Evolutionary conservation across 2,329 filamentous ascomycete genomes (phyloP), one percentile per base, ranked within the genome.

Genomic region (Aspergillus chevalieri): DNA sequence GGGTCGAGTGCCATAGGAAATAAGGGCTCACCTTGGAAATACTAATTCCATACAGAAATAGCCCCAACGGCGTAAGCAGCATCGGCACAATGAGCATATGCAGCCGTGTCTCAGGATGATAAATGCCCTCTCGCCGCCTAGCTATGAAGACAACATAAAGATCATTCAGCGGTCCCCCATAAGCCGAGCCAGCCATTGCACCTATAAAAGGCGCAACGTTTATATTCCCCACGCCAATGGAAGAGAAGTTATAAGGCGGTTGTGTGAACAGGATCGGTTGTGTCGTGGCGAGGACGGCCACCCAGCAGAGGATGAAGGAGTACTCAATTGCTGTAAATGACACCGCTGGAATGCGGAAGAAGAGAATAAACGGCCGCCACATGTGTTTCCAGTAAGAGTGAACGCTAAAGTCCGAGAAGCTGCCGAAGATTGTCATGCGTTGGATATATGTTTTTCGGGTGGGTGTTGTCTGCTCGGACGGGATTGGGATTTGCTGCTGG

Each of bases 341-440:
- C 6, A 74, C 67, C 2, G 70, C 70, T 1, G 91, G 90, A 15
- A 74, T 67, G 0, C 57, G 50, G 34, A 62, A 59, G 2, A 72
- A 49, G 6, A 65, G 54, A 4, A 62, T 33, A 10, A 68, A 54
- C 0, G 65, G 65, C 4, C 58, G 61, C 22, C 54, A 62, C 19
- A 63, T 55, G 44, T 67, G 65, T 2, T 53, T 55, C 50, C 49
- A 52, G 5, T 42, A 42, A 8, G 15, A 2, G 57, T 26, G 1
- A 52, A 44, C 30, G 55, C 55, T 0, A 51, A 12, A 5, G 52
- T 52, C 7, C 42, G 4, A 0, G 57, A 19, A 19, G 15, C 17
- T 19, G 1, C 34, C 34, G 34, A 36, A 53, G 7, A 75, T 53
- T 1, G 68, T 60, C 46, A 78, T 62, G n/a, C 70, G 65, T 55